phyloP scores from a whole-genome alignment of 164 flowering plant species.

The Vitis cinerea region DNA sequence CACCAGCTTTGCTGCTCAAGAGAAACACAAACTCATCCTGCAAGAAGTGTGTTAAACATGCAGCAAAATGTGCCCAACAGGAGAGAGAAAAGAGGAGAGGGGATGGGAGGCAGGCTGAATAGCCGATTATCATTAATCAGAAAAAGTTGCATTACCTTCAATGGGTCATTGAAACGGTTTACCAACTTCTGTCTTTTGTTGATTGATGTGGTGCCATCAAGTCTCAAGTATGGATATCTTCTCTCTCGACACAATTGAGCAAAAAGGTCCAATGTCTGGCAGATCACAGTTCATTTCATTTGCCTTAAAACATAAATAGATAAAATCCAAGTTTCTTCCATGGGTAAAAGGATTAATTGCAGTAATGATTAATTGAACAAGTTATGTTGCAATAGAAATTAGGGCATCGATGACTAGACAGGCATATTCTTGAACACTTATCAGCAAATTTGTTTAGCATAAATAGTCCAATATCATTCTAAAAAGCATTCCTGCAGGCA shows the following conservation, averaged over 20 bases:
- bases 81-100: not conserved
- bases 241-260: constrained; percentile 97
- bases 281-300: constrained; percentile 4
- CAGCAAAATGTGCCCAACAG: not conserved
- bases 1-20: constrained; percentile 99
- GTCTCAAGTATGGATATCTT: constrained; percentile 91
- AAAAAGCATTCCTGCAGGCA: no score
- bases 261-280: constrained; percentile 92
- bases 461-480: not conserved
- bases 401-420: constrained; percentile 1
- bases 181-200: constrained; percentile 93
- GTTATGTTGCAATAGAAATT: not conserved
- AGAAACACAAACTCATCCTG: constrained; percentile 99
- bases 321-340: not conserved
- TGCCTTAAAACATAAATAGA: not conserved
- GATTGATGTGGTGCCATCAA: constrained; percentile 93
- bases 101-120: no score
- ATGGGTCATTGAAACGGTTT: constrained; percentile 73
- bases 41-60: constrained; percentile 5
- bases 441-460: not conserved
- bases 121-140: not conserved
- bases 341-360: not conserved
- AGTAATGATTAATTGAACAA: not conserved
- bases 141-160: constrained; percentile 54
- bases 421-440: not conserved